A percentile compares a stretch with the other conserved stretches of the same genome.
These are phyloP conservation scores for Curvularia eragrostidis DNA, from an alignment of 2,329 filamentous ascomycete genomes.

Conservation along the genomic window DNA sequence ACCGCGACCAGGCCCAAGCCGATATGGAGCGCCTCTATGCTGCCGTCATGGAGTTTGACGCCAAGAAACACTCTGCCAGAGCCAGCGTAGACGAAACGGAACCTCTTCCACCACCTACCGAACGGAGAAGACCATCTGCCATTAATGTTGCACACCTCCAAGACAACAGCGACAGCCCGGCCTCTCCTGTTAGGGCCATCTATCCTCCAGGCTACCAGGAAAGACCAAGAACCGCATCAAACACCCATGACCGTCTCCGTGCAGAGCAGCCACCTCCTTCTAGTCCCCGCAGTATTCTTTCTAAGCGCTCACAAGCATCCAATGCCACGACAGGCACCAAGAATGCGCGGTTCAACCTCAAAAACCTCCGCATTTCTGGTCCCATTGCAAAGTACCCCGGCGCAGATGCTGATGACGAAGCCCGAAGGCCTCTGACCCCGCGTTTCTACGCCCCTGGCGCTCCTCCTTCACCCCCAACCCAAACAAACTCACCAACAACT, in stretches of 20 bases:
- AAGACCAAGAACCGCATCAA: conserved; percentile 34
- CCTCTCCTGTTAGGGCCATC: conserved; percentile 55
- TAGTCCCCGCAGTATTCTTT: conserved; percentile 47
- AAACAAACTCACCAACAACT: conserved; percentile 43
- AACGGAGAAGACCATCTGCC: conserved; percentile 33
- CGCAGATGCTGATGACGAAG: conserved; percentile 54
- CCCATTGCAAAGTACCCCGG: conserved; percentile 57
- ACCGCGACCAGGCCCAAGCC: conserved; percentile 76
- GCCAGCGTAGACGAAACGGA: conserved; percentile 36
- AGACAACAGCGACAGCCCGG: conserved; percentile 42
- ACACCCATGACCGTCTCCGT: conserved; percentile 25
- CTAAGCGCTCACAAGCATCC: conserved; percentile 45
- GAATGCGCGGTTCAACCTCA: conserved; percentile 56
- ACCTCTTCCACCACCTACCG: conserved; percentile 6
- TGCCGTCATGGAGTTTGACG: conserved; percentile 88
- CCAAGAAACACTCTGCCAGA: conserved; percentile 52
- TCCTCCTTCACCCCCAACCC: conserved; percentile 60
- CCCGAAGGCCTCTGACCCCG: conserved; percentile 62
- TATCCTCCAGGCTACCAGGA: conserved; percentile 53
- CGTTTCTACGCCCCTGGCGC: conserved; percentile 61
- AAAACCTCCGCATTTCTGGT: conserved; percentile 64
- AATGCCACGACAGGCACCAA: conserved; percentile 48
- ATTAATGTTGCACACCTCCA: conserved; percentile 39
- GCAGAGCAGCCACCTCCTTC: conserved; percentile 29
- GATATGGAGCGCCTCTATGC: conserved; percentile 92